These are phyloP conservation scores for Trichomonas tenax DNA, from an alignment of 208 protist genomes.

Conservation along the genomic window DNA sequence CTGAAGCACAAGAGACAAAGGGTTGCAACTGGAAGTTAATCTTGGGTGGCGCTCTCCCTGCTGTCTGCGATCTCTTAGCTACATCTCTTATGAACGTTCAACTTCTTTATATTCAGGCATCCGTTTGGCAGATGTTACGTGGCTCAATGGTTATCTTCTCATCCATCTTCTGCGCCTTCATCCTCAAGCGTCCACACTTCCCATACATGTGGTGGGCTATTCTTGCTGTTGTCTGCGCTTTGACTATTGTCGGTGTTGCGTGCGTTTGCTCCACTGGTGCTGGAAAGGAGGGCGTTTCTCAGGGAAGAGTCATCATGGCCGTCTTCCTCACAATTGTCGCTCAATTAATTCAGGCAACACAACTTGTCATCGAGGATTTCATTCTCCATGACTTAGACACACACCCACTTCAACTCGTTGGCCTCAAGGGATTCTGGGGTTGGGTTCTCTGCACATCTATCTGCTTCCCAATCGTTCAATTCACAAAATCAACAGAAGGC, in stretches of 20 bases:
- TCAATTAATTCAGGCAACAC: not conserved
- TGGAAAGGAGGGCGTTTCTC: not conserved
- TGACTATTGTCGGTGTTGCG: not conserved
- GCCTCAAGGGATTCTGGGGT: not conserved
- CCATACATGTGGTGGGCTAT: not conserved
- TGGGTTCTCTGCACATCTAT: not conserved
- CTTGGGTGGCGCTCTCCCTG: not conserved
- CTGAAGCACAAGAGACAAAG: not conserved
- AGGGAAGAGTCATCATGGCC: not conserved
- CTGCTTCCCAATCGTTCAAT: not conserved
- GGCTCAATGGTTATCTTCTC: slow-evolving; percentile 15
- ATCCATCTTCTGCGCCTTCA: not conserved
- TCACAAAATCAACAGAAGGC: not conserved
- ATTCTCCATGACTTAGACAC: not conserved
- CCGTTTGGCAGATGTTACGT: slow-evolving; percentile 1
- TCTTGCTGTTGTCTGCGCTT: not conserved
- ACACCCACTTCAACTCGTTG: not conserved
- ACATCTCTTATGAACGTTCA: not conserved
- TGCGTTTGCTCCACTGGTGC: not conserved
- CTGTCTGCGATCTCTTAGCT: not conserved
- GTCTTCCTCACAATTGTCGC: not conserved
- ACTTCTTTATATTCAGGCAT: not conserved
- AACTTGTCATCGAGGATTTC: not conserved
- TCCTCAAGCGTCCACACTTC: not conserved
- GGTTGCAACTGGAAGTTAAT: not conserved